Percentiles rank a stretch among this genome's conserved stretches.
phyloP scores from a whole-genome alignment of 192 early-diverging fungal genomes.

The Linnemannia elongata region DNA sequence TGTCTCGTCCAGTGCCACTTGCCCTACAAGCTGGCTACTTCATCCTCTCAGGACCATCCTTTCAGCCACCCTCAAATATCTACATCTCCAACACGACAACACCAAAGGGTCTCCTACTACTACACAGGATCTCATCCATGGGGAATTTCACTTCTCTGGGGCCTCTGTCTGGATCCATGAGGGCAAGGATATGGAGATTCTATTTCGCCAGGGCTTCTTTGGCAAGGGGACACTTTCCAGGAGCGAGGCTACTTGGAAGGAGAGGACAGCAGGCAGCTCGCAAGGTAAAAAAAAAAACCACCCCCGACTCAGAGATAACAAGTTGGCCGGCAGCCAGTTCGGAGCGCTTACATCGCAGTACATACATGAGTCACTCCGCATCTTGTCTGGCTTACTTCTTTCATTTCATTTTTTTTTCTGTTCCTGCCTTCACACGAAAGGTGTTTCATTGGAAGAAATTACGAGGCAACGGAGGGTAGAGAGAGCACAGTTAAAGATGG shows the following conservation, averaged over 20 bases:
- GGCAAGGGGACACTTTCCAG: slow-evolving; percentile 85
- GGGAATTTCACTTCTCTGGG: slow-evolving; percentile 34
- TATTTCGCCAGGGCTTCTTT: slow-evolving; percentile 79
- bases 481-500: slow-evolving; percentile 24
- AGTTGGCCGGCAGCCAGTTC: no score
- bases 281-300: no score
- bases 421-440: neutral
- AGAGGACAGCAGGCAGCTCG: slow-evolving; percentile 35
- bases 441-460: slow-evolving; percentile 56
- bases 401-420: neutral
- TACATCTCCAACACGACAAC: neutral
- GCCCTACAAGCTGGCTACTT: neutral
- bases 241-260: slow-evolving; percentile 83
- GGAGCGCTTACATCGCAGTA: neutral
- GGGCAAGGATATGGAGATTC: slow-evolving; percentile 38
- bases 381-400: no score
- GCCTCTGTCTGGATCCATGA: slow-evolving; percentile 40
- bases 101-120: neutral
- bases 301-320: no score
- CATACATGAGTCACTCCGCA: neutral
- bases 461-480: slow-evolving; percentile 54
- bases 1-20: neutral
- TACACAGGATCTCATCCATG: slow-evolving; percentile 8
- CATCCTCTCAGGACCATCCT: neutral
- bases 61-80: neutral